These are phyloP conservation scores for Aureobasidium sp. DNA, from an alignment of 2,329 filamentous ascomycete genomes.

Conservation along the genomic window DNA sequence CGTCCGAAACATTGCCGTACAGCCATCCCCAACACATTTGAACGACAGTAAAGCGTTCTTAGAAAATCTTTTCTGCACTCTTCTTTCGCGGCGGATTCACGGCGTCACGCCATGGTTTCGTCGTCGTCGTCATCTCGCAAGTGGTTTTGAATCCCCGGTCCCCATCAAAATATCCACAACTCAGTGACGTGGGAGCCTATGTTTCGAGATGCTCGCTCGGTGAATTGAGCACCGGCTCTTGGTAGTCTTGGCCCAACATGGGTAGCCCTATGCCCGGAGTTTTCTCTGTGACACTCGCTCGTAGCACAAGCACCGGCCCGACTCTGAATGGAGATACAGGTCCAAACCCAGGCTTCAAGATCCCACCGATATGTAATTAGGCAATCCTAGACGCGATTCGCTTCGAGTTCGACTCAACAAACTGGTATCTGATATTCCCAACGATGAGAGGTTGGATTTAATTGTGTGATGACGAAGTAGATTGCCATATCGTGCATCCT, in stretches of 20 bases:
- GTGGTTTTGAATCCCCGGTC: neutral
- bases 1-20: constrained; percentile 15
- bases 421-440: neutral
- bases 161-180: neutral
- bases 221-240: constrained; percentile 1
- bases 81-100: constrained; percentile 14
- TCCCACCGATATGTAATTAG: constrained; percentile 5
- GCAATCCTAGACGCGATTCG: neutral
- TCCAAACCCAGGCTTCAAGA: neutral
- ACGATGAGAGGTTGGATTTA: neutral
- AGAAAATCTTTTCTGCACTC: constrained; percentile 1
- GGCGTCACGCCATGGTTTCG: constrained; percentile 7
- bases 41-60: neutral
- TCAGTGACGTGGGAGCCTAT: neutral
- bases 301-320: neutral
- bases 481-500: neutral
- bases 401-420: constrained; percentile 1
- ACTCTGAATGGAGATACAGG: constrained; percentile 5
- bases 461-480: neutral
- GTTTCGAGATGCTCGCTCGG: neutral
- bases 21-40: constrained; percentile 13
- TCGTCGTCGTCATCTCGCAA: constrained; percentile 4
- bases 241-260: neutral
- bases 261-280: constrained; percentile 2
- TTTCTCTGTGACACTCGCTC: constrained; percentile 13